Evolutionary conservation across 352 stramenopile species (phyloP).

Genomic region (Phytophthora fragariaefolia): DNA sequence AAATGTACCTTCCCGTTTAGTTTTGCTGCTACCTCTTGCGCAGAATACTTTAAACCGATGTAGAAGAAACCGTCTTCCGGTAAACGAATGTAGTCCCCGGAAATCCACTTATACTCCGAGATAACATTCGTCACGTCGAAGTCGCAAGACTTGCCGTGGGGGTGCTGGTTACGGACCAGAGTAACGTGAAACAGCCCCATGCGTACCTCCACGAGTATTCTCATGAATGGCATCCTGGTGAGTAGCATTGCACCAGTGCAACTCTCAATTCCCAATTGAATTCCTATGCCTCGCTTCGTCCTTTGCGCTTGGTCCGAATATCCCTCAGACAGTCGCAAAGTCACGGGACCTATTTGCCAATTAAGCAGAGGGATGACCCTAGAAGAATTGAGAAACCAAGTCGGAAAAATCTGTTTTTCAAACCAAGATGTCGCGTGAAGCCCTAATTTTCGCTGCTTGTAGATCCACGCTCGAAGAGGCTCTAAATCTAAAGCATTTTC

Average conservation of each 20-base stretch:
- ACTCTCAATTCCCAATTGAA: slow-evolving; percentile 55
- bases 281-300: slow-evolving; percentile 27
- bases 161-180: slow-evolving; percentile 38
- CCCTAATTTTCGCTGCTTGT: slow-evolving; percentile 29
- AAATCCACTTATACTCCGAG: slow-evolving; percentile 55
- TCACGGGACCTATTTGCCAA: slow-evolving; percentile 60
- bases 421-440: slow-evolving; percentile 29
- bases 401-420: slow-evolving; percentile 36
- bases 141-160: background rate
- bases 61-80: slow-evolving; percentile 76
- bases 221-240: slow-evolving; percentile 32
- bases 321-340: slow-evolving; percentile 46
- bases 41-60: slow-evolving; percentile 65
- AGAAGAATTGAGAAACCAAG: slow-evolving; percentile 26
- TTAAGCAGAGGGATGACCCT: slow-evolving; percentile 57
- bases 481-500: slow-evolving; percentile 23
- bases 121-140: slow-evolving; percentile 1
- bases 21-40: slow-evolving; percentile 17
- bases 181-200: slow-evolving; percentile 57
- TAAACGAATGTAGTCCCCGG: slow-evolving; percentile 71
- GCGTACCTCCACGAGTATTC: slow-evolving; percentile 63
- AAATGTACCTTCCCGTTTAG: slow-evolving; percentile 31
- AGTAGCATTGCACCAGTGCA: slow-evolving; percentile 59
- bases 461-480: slow-evolving; percentile 32
- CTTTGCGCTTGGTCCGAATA: slow-evolving; percentile 19